Percentiles rank a stretch among this genome's conserved stretches.
Conservation (phyloP, 148 eudicot genomes). For the Bassia scoparia region DNA sequence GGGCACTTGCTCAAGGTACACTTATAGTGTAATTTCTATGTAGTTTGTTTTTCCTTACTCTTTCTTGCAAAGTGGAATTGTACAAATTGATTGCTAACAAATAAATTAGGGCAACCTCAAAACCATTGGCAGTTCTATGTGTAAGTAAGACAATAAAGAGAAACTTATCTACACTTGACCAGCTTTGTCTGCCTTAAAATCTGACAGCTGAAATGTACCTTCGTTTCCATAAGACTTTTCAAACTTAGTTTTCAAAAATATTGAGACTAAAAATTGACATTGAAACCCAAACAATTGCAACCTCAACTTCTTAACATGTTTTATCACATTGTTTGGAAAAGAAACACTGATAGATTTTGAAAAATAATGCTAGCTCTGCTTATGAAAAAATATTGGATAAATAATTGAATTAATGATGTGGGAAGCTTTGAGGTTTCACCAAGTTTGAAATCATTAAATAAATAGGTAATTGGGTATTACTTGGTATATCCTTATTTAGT, state of each 20-base stretch:
- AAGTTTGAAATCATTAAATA: no score
- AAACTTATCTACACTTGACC: neutral
- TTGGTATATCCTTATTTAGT: no score
- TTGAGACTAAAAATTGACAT: neutral
- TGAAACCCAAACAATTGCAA: neutral
- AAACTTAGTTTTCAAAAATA: neutral
- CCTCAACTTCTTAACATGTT: neutral
- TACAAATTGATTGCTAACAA: neutral
- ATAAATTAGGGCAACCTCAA: neutral
- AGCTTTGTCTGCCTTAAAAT: neutral
- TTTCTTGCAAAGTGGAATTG: neutral
- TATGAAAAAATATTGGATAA: no score
- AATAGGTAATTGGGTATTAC: no score
- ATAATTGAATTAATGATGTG: no score
- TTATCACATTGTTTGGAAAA: neutral
- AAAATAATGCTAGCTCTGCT: neutral
- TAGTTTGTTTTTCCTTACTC: neutral
- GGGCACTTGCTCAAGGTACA: conserved; percentile 91
- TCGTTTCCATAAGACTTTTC: neutral
- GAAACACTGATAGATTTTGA: neutral
- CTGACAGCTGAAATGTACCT: neutral
- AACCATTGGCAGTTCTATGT: neutral
- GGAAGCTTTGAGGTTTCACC: no score
- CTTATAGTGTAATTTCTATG: neutral
- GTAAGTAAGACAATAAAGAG: neutral